Base-by-base conservation (phyloP, 2,329 filamentous ascomycete genomes). In the Penicillium sp. region DNA sequence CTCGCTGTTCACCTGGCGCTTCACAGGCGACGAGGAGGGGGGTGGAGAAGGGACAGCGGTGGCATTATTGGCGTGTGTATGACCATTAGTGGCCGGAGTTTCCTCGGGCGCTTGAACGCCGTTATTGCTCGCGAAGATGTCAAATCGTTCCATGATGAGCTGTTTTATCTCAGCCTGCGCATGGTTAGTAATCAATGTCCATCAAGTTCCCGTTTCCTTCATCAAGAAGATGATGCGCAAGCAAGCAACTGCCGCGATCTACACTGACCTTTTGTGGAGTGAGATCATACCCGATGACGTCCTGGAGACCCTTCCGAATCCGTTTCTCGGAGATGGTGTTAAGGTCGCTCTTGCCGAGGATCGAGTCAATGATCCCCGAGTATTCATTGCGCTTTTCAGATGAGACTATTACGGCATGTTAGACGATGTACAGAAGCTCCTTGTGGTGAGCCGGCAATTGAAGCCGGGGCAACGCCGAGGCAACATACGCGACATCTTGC, bases 131-230 rank as follows among this genome's bases (percentile, higher is more conserved):
- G 83, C 82, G 52, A 89, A 84, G 58, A 88, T 84, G 69, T 92
- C 90, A 74, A 92, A 92, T 17, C 90, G 87, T 66, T 86, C 83
- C 77, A 89, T 88, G 57, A 92, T 92, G 51, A 92, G 81, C 54
- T 80, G 80, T 72, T 91, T 91, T 75, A 92, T 88, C 14, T 86
- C 86, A 71, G 83, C 80, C 89, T 91, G 50, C 34, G 11, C n/a
- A 43, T 54, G 48, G 43, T 58, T 10, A 58, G 56, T 17, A 6
- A 55, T 17, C 11, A 20, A 43, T 25, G 14, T 1, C 2, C 11
- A 8, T 20, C 15, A 3, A 25, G 4, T 12, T 6, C 12, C 25
- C 1, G 4, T 28, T 28, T 43, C 38, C 6, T n/a, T 10, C 31
- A 22, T 15, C 17, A 17, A 47, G 17, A 17, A 35, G 31, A 35